A percentile compares a stretch with the other conserved stretches of the same genome.
Conservation (phyloP, 768 basidiomycete species). For the Podaxis mareebaensis region DNA sequence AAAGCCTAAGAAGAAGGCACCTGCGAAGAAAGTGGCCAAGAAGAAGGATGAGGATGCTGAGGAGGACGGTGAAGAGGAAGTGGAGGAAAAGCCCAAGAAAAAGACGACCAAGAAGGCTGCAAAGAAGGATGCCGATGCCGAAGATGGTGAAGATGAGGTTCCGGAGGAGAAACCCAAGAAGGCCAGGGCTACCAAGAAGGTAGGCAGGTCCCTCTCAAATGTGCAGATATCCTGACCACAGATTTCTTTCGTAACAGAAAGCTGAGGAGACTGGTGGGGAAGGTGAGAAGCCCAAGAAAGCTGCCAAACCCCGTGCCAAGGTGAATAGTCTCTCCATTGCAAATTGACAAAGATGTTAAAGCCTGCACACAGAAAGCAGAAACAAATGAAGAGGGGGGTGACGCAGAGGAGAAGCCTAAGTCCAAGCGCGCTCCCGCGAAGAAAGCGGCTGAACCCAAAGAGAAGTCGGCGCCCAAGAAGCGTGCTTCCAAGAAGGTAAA, state of each 20-base stretch:
- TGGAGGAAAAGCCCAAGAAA: slow-evolving; percentile 48
- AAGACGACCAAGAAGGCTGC: slow-evolving; percentile 30
- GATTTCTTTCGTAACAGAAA: slow-evolving; percentile 16
- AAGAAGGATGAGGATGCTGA: slow-evolving; percentile 28
- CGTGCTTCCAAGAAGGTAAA: slow-evolving; percentile 42
- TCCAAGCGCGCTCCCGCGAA: slow-evolving; percentile 40
- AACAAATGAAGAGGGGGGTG: slow-evolving; percentile 21
- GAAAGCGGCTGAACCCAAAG: slow-evolving; percentile 38
- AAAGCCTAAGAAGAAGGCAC: slow-evolving; percentile 46
- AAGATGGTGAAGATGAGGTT: slow-evolving; percentile 30
- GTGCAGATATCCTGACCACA: not conserved
- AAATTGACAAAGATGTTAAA: not conserved
- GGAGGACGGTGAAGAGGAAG: slow-evolving; percentile 24
- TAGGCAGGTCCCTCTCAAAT: slow-evolving; percentile 19
- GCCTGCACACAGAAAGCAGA: slow-evolving; percentile 20
- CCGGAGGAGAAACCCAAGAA: slow-evolving; percentile 53
- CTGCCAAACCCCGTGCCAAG: slow-evolving; percentile 28
- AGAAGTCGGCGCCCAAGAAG: slow-evolving; percentile 51
- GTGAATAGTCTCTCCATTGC: slow-evolving; percentile 4
- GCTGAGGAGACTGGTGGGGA: slow-evolving; percentile 21
- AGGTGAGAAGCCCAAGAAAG: slow-evolving; percentile 34
- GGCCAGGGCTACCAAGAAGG: slow-evolving; percentile 34
- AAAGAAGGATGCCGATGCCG: slow-evolving; percentile 26
- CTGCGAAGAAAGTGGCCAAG: slow-evolving; percentile 28
- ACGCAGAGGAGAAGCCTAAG: slow-evolving; percentile 33